Percentiles rank a stretch among this genome's conserved stretches.
Evolutionary conservation across 208 protist species (phyloP).

Genomic region (Cochliopodium minus): DNA sequence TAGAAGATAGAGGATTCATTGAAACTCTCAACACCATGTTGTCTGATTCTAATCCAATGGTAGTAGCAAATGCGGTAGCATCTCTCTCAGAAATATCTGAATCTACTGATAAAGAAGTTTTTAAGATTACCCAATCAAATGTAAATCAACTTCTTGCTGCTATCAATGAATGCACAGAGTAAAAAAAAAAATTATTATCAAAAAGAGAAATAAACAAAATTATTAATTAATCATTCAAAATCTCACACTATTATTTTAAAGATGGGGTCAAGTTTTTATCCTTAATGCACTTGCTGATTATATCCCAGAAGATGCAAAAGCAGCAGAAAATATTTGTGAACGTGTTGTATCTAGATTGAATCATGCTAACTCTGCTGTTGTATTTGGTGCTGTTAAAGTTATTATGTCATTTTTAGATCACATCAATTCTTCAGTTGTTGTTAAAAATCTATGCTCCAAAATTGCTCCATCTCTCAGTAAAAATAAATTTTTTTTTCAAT

Average conservation of each 20-base stretch:
- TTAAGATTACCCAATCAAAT: constrained; percentile 45
- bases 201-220: not conserved
- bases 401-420: constrained; percentile 44
- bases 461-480: constrained; percentile 88
- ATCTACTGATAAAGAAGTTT: constrained; percentile 30
- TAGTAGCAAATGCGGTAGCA: constrained; percentile 82
- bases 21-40: constrained; percentile 68
- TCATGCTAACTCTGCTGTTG: constrained; percentile 92
- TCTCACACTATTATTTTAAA: too few species aligned
- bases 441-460: constrained; percentile 49
- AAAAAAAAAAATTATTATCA: constrained; percentile 6
- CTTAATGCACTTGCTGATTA: constrained; percentile 77
- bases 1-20: constrained; percentile 59
- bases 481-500: constrained; percentile 13
- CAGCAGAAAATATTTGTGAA: constrained; percentile 70
- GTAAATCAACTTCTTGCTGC: constrained; percentile 79
- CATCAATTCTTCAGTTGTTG: constrained; percentile 38
- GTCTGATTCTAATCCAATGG: constrained; percentile 81
- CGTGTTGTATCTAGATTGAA: constrained; percentile 78
- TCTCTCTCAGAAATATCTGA: constrained; percentile 77
- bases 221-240: constrained; percentile 7
- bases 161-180: constrained; percentile 83
- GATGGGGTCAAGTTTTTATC: constrained; percentile 93
- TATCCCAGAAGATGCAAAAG: constrained; percentile 28
- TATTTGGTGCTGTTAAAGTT: constrained; percentile 84